Conservation (phyloP, 2,329 filamentous ascomycete species). For the Boeremia lycopersici region DNA sequence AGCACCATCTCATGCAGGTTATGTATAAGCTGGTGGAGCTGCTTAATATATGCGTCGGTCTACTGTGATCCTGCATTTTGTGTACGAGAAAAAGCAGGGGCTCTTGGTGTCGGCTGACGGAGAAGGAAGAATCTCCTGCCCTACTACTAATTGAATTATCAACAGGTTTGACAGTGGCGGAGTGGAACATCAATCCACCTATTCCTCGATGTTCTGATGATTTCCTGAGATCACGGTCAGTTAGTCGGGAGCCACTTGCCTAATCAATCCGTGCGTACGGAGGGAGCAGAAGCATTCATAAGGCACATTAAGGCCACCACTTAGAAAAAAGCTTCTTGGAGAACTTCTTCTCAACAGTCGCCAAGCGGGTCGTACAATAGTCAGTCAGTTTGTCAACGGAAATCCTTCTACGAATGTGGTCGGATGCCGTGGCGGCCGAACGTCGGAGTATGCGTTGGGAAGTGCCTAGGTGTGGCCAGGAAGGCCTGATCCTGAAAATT, state of each 20-base stretch:
- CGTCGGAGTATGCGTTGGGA: not conserved
- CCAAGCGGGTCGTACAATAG: not conserved
- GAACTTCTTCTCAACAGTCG: not conserved
- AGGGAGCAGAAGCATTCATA: not conserved
- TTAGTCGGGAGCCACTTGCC: not conserved
- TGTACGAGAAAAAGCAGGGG: not conserved
- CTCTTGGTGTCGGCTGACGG: no score
- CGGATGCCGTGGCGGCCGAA: not conserved
- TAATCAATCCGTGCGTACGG: not conserved
- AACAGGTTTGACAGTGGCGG: no score
- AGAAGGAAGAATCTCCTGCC: no score
- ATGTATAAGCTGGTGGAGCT: slow-evolving; percentile 1
- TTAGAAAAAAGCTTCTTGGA: not conserved
- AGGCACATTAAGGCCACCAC: slow-evolving; percentile 1
- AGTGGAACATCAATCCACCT: no score
- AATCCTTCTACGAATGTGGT: not conserved
- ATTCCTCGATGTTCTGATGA: not conserved
- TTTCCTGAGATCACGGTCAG: not conserved
- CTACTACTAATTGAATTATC: no score
- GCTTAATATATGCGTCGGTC: not conserved
- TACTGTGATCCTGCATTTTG: not conserved
- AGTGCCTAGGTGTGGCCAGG: not conserved
- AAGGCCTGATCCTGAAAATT: slow-evolving; percentile 4
- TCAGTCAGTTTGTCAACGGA: not conserved
- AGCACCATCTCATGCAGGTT: not conserved